Base-by-base conservation (phyloP, 2,329 filamentous ascomycete genomes). In the Fusarium odoratissimum region DNA sequence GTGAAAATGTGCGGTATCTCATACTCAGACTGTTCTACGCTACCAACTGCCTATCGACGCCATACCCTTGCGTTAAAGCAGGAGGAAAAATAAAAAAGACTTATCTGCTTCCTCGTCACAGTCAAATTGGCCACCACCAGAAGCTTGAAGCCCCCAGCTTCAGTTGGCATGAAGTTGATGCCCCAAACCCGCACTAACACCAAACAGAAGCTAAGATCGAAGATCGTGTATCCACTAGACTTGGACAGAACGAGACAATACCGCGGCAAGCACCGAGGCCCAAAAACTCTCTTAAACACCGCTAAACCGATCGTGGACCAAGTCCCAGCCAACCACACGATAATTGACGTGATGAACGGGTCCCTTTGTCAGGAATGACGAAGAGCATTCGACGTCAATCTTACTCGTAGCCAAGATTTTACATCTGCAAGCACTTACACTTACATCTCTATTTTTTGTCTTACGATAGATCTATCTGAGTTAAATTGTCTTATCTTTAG, bases 241-340 rank as follows among this genome's bases (percentile, higher is more conserved):
- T 14, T 33, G 7, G 1, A 2, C 44, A 35, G 16, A 42, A 37
- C 8, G 16, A 63, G 54, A 60, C 30, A 33, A 33, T 30, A 31
- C 8, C 25, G 21, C 30, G 42, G 19, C 35, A 57, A 40, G 14
- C 46, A 28, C 64, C 52, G 40, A 52, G 45, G 61, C 28, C 41
- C 16, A 48, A 40, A 52, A 62, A 54, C 41, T 48, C 35, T 54
- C 13, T 7, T 37, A 11, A 31, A 52, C 37, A 68, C 64, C 64
- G 66, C 66, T 69, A 69, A 46, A 64, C 66, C 64, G 21, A 52
- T 69, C 64, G 16, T 23, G 66, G 64, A 51, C 16, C 16, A n/a
- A 48, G 35, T 4, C 25, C 13, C 62, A 44, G 44, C 64, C 64
- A 65, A 40, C 49, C 60, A 55, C n/a, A 28, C 30, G 38, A 67